phyloP scores from a whole-genome alignment of 257 asterid species.

The Solanum sparsipilum region DNA sequence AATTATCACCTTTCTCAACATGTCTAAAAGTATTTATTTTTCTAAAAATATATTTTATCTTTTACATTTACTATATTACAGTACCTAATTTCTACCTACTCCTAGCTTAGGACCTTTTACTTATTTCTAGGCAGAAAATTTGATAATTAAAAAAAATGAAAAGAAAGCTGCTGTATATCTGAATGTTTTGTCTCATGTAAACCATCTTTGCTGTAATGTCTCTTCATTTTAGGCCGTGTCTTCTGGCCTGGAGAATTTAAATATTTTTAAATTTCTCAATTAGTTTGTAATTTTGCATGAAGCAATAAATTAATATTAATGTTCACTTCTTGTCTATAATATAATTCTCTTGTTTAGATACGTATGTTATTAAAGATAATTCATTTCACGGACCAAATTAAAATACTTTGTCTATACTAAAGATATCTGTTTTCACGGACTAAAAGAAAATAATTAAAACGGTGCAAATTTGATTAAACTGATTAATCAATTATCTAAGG shows the following conservation, averaged over 20 bases:
- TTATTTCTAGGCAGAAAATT: constrained; percentile 21
- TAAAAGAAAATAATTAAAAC: not conserved
- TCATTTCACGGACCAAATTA: not conserved
- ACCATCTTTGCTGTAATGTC: constrained; percentile 28
- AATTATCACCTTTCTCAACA: not conserved
- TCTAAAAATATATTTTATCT: not conserved
- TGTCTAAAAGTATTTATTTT: not conserved
- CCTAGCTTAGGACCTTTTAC: not conserved
- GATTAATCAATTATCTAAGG: not conserved
- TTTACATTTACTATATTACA: not conserved
- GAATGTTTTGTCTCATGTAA: constrained; percentile 53
- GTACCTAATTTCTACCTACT: not conserved
- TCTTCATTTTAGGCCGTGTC: constrained; percentile 2
- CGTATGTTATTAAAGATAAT: not conserved
- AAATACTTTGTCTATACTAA: not conserved
- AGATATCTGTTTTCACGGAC: not conserved
- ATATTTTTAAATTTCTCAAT: constrained; percentile 8
- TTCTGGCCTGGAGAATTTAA: not conserved
- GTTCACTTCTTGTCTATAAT: not conserved
- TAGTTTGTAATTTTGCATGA: constrained; percentile 14
- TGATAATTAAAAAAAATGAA: constrained; percentile 14
- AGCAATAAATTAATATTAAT: constrained; percentile 11
- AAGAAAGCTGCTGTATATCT: constrained; percentile 6
- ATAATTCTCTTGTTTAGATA: not conserved
- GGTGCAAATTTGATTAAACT: not conserved